Conservation (phyloP, 2,329 filamentous ascomycete genomes). For the Metarhizium anisopliae region DNA sequence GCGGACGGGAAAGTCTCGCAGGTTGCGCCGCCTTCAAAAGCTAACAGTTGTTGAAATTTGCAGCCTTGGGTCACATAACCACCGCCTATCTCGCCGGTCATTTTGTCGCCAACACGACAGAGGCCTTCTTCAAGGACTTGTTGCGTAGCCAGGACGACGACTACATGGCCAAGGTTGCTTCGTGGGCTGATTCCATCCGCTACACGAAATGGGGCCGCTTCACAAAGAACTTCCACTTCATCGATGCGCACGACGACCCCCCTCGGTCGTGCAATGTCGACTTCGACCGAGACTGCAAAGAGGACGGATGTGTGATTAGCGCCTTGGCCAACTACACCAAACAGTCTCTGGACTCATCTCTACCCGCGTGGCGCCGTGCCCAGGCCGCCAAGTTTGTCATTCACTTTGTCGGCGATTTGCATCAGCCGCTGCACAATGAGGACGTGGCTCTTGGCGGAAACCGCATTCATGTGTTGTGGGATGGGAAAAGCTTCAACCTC, state of each 20-base stretch:
- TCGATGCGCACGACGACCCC: conserved; percentile 57
- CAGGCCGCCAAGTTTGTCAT: conserved; percentile 59
- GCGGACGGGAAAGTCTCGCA: not conserved
- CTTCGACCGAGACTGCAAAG: conserved; percentile 52
- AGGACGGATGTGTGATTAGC: conserved; percentile 51
- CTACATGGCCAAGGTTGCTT: conserved; percentile 54
- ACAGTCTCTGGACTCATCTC: conserved; percentile 36
- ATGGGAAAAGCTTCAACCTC: conserved; percentile 50
- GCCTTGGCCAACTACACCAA: conserved; percentile 53
- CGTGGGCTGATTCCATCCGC: conserved; percentile 58
- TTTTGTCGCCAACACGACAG: conserved; percentile 48
- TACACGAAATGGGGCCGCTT: conserved; percentile 56
- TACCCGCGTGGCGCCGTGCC: conserved; percentile 37
- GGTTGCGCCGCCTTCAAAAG: not conserved
- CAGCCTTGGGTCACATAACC: conserved; percentile 56
- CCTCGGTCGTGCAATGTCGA: conserved; percentile 48
- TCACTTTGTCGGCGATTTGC: conserved; percentile 62
- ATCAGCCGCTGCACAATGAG: conserved; percentile 60
- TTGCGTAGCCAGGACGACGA: conserved; percentile 44
- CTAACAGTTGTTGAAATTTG: not conserved
- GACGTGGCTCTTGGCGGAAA: conserved; percentile 59
- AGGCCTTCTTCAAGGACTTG: conserved; percentile 47
- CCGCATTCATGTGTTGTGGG: conserved; percentile 54
- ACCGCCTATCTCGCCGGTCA: conserved; percentile 54
- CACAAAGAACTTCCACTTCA: conserved; percentile 57